Percentiles rank a stretch among this genome's conserved stretches.
phyloP scores from a whole-genome alignment of 2,329 filamentous ascomycete species.

The Dryadomyces sulphureus region DNA sequence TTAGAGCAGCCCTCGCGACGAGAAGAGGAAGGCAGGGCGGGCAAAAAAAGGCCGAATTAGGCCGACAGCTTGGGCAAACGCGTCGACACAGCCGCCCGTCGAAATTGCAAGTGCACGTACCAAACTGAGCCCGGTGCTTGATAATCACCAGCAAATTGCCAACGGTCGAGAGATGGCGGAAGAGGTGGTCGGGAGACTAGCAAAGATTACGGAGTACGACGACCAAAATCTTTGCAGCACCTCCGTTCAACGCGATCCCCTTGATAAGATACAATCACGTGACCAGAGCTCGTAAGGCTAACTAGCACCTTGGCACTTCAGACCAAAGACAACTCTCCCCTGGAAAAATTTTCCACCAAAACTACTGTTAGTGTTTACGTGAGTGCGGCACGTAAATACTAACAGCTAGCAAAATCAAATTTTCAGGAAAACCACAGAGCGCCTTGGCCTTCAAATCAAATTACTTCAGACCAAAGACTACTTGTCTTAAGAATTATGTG shows the following conservation, averaged over 20 bases:
- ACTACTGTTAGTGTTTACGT: too few species aligned
- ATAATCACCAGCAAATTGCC: not conserved
- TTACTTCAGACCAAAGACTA: too few species aligned
- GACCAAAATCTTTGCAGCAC: not conserved
- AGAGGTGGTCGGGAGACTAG: not conserved
- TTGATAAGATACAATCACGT: not conserved
- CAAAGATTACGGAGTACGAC: not conserved
- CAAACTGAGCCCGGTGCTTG: not conserved
- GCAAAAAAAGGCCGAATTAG: not conserved
- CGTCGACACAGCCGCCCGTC: not conserved
- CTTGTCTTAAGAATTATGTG: too few species aligned
- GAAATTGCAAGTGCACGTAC: not conserved
- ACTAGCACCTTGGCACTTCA: too few species aligned
- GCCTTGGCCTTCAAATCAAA: too few species aligned
- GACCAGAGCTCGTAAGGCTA: too few species aligned
- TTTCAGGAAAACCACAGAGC: too few species aligned
- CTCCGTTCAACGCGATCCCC: not conserved
- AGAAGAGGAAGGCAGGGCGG: not conserved
- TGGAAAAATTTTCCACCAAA: too few species aligned
- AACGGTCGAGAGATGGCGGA: not conserved
- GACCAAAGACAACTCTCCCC: too few species aligned
- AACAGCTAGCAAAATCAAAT: too few species aligned
- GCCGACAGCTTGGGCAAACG: not conserved
- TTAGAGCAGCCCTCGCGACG: not conserved
- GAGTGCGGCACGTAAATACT: too few species aligned